A percentile compares a stretch with the other conserved stretches of the same genome.
These are phyloP conservation scores for Metarhizium humberi DNA, from an alignment of 2,329 filamentous ascomycete genomes.

Conservation along the genomic window DNA sequence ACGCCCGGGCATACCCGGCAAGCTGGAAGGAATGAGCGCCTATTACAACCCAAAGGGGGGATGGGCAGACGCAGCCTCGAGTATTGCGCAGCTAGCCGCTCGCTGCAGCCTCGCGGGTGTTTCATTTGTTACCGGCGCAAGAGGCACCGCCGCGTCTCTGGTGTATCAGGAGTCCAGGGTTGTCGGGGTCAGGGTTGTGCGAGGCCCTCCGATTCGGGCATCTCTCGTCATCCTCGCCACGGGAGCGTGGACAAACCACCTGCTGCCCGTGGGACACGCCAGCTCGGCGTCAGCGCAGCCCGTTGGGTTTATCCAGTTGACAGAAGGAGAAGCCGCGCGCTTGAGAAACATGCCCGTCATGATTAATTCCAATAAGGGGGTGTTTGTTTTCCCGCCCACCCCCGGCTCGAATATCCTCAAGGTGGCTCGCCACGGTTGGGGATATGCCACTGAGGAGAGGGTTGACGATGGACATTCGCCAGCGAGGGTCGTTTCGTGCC, in stretches of 20 bases:
- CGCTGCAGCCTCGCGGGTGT: constrained; percentile 20
- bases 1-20: constrained; percentile 13
- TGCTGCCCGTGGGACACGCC: constrained; percentile 51
- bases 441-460: constrained; percentile 31
- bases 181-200: constrained; percentile 15
- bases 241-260: constrained; percentile 53
- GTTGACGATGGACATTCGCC: constrained; percentile 11
- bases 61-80: constrained; percentile 22
- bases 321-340: constrained; percentile 42
- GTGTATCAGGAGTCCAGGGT: constrained; percentile 9
- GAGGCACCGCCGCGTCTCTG: constrained; percentile 19
- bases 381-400: constrained; percentile 45
- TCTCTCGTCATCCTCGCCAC: constrained; percentile 56
- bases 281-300: constrained; percentile 56
- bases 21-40: constrained; percentile 15
- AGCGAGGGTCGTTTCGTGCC: constrained; percentile 20
- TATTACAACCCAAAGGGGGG: constrained; percentile 20
- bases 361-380: constrained; percentile 43
- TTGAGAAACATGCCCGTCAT: constrained; percentile 49
- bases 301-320: constrained; percentile 55
- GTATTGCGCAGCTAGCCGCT: constrained; percentile 16
- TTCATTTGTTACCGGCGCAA: constrained; percentile 19
- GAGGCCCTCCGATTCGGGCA: constrained; percentile 37
- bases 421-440: constrained; percentile 50
- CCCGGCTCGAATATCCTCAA: constrained; percentile 42